Evolutionary conservation across 2,329 filamentous ascomycete species (phyloP).

Genomic region (Samsoniella hepiali): DNA sequence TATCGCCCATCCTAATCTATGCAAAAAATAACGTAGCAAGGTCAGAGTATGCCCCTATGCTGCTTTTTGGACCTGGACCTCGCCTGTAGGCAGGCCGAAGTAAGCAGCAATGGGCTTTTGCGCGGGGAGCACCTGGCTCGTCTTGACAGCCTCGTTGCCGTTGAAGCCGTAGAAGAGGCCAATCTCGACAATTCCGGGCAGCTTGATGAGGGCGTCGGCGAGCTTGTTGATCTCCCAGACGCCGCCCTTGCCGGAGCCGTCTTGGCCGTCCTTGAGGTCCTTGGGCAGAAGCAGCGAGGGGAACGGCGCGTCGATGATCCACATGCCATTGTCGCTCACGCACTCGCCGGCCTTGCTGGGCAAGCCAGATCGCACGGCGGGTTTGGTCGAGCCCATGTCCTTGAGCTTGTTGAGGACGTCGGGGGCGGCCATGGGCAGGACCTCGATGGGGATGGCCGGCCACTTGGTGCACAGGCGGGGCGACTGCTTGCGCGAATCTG

Average conservation of each 20-base stretch:
- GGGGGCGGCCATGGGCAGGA: conserved; percentile 78
- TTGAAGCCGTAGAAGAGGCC: conserved; percentile 85
- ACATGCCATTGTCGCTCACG: conserved; percentile 56
- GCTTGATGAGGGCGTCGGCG: conserved; percentile 69
- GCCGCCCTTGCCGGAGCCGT: conserved; percentile 50
- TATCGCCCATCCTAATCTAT: neutral
- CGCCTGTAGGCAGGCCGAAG: conserved; percentile 83
- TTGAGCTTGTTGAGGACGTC: conserved; percentile 71
- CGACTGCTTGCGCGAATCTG: conserved; percentile 88
- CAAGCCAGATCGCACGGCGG: conserved; percentile 68
- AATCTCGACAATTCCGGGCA: conserved; percentile 86
- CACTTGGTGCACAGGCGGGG: conserved; percentile 70
- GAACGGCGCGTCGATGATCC: conserved; percentile 93
- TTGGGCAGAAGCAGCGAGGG: conserved; percentile 62
- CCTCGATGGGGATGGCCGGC: conserved; percentile 88
- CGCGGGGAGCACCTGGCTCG: conserved; percentile 61
- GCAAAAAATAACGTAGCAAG: neutral
- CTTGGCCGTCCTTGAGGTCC: conserved; percentile 49
- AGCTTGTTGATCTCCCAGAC: conserved; percentile 78
- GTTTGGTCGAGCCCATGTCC: conserved; percentile 67
- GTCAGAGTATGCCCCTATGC: neutral
- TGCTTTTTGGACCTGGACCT: conserved; percentile 49
- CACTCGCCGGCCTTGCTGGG: conserved; percentile 79
- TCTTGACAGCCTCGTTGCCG: conserved; percentile 58
- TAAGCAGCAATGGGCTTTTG: conserved; percentile 93